A percentile compares a stretch with the other conserved stretches of the same genome.
Evolutionary conservation across 2,329 filamentous ascomycete genomes (phyloP).

Genomic region (Diaporthe australafricana): DNA sequence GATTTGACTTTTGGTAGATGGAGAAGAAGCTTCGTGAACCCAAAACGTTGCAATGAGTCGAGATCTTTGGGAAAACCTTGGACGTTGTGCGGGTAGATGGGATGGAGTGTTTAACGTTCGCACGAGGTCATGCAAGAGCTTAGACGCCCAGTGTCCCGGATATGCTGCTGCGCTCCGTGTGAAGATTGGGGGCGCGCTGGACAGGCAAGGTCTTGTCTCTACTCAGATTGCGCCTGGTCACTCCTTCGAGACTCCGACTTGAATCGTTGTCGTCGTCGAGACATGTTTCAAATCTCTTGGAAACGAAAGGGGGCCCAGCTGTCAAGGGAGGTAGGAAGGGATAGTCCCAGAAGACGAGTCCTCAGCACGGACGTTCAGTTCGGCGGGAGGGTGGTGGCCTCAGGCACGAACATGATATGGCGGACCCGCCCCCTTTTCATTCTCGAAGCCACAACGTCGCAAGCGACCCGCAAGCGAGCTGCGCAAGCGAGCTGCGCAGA

Average conservation of each 20-base stretch:
- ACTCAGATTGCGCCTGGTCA: background rate
- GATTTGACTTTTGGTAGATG: constrained; percentile 4
- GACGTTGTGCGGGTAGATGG: background rate
- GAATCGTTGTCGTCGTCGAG: constrained; percentile 27
- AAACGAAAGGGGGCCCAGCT: constrained; percentile 12
- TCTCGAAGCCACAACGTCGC: constrained; percentile 17
- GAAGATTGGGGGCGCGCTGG: background rate
- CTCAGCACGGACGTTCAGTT: constrained; percentile 17
- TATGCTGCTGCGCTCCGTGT: background rate
- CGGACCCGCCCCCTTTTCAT: constrained; percentile 35
- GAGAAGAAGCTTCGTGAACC: constrained; percentile 18
- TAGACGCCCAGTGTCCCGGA: background rate
- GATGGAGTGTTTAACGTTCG: constrained; percentile 10
- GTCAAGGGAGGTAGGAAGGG: constrained; percentile 25
- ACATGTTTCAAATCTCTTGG: constrained; percentile 31
- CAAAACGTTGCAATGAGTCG: constrained; percentile 27
- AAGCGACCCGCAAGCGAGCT: constrained; percentile 23
- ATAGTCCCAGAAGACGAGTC: constrained; percentile 11
- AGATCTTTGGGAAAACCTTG: constrained; percentile 4
- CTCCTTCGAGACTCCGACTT: constrained; percentile 7
- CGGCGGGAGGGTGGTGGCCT: constrained; percentile 8
- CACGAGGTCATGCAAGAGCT: constrained; percentile 5
- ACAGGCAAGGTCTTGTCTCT: background rate
- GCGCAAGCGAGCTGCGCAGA: constrained; percentile 31
- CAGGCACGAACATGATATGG: constrained; percentile 2